Conservation (phyloP, 495 filamentous ascomycete species). For the Glonium stellatum region DNA sequence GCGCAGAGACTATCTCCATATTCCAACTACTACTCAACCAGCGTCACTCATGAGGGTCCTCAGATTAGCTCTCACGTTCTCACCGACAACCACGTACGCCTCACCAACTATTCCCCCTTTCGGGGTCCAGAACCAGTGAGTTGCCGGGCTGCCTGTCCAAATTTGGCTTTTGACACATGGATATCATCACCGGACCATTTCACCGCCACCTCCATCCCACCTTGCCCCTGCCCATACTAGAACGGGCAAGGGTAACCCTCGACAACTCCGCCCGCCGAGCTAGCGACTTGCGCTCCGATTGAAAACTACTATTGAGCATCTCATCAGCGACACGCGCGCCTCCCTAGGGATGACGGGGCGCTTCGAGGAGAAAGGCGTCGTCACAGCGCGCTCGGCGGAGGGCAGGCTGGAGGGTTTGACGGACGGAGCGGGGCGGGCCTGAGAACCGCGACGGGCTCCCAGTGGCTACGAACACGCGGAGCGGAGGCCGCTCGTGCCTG, state of each 20-base stretch:
- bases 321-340: background rate
- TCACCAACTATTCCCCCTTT: background rate
- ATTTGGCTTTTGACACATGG: slow-evolving; percentile 9
- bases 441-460: background rate
- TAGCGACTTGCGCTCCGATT: slow-evolving; percentile 3
- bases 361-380: background rate
- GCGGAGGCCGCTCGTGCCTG: background rate
- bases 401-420: background rate
- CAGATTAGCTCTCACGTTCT: slow-evolving; percentile 17
- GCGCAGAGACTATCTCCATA: too few relatives aligned
- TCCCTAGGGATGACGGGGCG: background rate
- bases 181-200: slow-evolving; percentile 6
- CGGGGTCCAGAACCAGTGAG: background rate
- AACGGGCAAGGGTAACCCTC: background rate
- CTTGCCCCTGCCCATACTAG: background rate
- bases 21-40: background rate
- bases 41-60: background rate
- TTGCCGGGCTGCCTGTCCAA: background rate
- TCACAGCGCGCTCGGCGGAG: background rate
- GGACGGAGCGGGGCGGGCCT: background rate
- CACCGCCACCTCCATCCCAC: background rate
- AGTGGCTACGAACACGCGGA: background rate
- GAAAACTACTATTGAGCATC: slow-evolving; percentile 3
- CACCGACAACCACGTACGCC: slow-evolving; percentile 4
- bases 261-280: background rate